phyloP scores from a whole-genome alignment of 2,329 filamentous ascomycete genomes.

The Fusarium sambucinum region DNA sequence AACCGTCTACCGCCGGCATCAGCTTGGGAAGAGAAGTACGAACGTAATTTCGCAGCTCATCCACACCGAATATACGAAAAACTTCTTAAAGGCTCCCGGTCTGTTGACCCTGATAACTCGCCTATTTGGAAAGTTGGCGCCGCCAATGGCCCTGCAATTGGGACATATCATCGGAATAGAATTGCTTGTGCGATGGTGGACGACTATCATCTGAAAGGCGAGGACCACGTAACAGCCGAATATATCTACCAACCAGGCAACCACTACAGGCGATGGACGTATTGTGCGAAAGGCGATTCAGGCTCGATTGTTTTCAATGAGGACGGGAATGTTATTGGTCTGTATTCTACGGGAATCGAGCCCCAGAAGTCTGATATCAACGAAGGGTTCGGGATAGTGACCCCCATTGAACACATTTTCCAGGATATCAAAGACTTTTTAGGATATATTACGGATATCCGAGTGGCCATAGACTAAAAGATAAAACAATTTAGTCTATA shows the following conservation, averaged over 20 bases:
- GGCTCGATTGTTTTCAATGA: neutral
- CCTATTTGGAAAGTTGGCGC: neutral
- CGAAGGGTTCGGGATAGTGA: neutral
- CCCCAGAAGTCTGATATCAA: neutral
- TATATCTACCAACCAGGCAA: neutral
- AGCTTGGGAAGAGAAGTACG: neutral
- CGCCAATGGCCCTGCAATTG: neutral
- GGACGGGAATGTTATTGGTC: neutral
- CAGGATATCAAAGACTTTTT: constrained; percentile 1
- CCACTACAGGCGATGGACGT: neutral
- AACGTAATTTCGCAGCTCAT: no score
- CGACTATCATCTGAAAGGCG: neutral
- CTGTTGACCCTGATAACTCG: neutral
- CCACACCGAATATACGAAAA: no score
- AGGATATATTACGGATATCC: neutral
- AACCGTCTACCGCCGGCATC: neutral
- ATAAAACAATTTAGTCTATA: no score
- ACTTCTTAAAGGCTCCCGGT: neutral
- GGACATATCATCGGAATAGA: neutral
- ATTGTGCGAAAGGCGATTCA: neutral
- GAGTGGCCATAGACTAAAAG: neutral
- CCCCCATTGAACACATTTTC: constrained; percentile 1
- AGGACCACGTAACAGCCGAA: neutral
- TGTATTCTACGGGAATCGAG: neutral
- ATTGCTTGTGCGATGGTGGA: neutral